Base-by-base conservation (phyloP, 1,139 yeast genomes). In the Geotrichum australiense region DNA sequence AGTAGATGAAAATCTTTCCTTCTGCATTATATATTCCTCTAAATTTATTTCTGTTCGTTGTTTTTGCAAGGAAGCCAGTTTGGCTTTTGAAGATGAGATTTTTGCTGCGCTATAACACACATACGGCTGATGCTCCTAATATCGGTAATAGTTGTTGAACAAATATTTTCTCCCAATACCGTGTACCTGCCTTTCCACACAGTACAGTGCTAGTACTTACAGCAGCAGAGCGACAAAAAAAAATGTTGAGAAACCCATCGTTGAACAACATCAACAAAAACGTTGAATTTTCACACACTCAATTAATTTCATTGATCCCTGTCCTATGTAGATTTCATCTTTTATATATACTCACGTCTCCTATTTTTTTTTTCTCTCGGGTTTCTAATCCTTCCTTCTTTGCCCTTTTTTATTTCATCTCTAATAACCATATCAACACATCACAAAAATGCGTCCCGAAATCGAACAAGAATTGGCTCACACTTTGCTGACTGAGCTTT, bases 381-480 rank as follows among this genome's bases (percentile, higher is more conserved):
- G 8, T 28, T 26, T 6, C 12, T 15, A 19, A n/a, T 32, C 37
- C 34, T 21, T 27, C 15, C 25, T 22, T 14, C 23, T 34, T 26
- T 12, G 14, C 22, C 18, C 16, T 12, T 26, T 32, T 24, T 4
- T 20, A 11, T 15, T 33, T 19, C 30, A 18, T 14, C 26, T 19
- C 24, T 10, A 16, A n/a, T 21, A 5, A 28, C 20, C 21, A 15
- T 21, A 35, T 11, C 19, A 35, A 38, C 22, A 23, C 20, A 23
- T 18, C 16, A 16, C 19, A 24, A 46, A 48, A 43, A 91, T 91
- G 97, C 86, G 86, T 68, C 95, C 98, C 53, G 97, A 91, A 74
- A 81, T 87, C 53, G 94, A 91, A 73, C 98, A 91, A 71, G 97
- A 91, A 65, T 77, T 91, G 55, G 94, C 98, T 53, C 97, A 91